A percentile compares a stretch with the other conserved stretches of the same genome.
Evolutionary conservation across 1,284 basidiomycete genomes (phyloP).

Genomic region (Cutaneotrichosporon spelunceum): DNA sequence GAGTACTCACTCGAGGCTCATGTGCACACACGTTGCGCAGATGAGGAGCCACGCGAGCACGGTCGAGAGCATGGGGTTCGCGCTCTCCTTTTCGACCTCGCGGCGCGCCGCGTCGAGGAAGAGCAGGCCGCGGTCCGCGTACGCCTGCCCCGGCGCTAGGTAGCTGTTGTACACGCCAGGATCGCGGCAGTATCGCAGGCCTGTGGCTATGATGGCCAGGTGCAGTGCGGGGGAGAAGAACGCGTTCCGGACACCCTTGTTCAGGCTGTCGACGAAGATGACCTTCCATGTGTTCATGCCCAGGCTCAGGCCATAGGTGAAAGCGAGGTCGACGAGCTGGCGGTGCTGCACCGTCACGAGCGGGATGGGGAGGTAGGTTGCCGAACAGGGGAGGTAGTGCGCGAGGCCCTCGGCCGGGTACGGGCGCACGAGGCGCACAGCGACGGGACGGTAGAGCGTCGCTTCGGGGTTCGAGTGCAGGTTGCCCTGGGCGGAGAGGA

Average conservation of each 20-base stretch:
- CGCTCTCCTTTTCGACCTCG: constrained; percentile 1
- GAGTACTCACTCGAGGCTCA: background rate
- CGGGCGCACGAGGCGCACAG: background rate
- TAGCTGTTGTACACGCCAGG: background rate
- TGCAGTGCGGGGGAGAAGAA: constrained; percentile 1
- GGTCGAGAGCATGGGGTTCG: background rate
- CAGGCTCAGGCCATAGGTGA: background rate
- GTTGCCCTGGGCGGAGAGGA: background rate
- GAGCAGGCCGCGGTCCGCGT: background rate
- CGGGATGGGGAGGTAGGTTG: constrained; percentile 2
- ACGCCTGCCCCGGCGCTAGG: background rate
- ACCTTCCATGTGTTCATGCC: constrained; percentile 2
- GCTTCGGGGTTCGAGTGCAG: constrained; percentile 3
- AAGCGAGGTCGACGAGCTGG: background rate
- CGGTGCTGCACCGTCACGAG: background rate
- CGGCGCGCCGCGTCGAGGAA: background rate
- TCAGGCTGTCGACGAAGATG: constrained; percentile 1
- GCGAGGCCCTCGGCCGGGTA: background rate
- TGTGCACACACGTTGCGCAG: background rate
- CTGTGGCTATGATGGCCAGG: background rate
- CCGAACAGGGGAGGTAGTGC: constrained; percentile 3
- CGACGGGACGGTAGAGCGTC: background rate
- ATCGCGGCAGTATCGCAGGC: background rate
- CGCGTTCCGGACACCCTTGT: background rate
- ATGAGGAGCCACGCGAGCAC: background rate